Evolutionary conservation across 306 rosid species (phyloP), one percentile per base, ranked within the genome.

Genomic region (Betula pendula): DNA sequence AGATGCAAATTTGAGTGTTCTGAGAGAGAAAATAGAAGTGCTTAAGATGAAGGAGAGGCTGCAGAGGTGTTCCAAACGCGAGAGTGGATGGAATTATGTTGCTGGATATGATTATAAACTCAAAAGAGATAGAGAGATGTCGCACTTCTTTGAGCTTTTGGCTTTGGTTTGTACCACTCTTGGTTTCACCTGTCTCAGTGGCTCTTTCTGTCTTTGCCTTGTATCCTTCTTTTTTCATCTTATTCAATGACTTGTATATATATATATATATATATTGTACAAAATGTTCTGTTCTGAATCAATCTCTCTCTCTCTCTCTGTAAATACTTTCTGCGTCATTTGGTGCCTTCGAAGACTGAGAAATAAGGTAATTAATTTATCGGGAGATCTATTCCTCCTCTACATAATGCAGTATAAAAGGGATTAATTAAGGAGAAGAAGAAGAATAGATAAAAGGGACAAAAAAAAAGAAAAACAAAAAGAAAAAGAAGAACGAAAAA

Each of bases 21-120:
- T 90, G 11, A 88, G 72, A 72, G 81, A 81, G 82, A 90, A 84
- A 68, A 80, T 88, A 56, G 85, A 85, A 52, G 56, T 80, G 49
- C 77, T 86, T 70, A 90, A 77, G 85, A 83, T 47, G 82, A 88
- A 80, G 82, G 96, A 86, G 77, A 81, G 53, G 67, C 75, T 90
- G 14, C 88, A 90, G 74, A 86, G 85, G 69, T 74, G 86, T 68
- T 83, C 81, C 53, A 83, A 60, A 67, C 58, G 70, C 27, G 72
- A 79, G 40, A 63, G 75, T 58, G 92, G 92, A 20, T 88, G 96
- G 96, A 87, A 90, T 60, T 81, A 88, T 76, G 50, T 53, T 4
- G 19, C 43, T 11, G 6, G 65, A 31, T 66, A 68, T 71, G 27
- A 80, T 67, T 10, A 79, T 47, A 62, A 74, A 53, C 22, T 15